These are phyloP conservation scores for Pleomassaria siparia DNA, from an alignment of 2,329 filamentous ascomycete genomes.

Conservation along the genomic window DNA sequence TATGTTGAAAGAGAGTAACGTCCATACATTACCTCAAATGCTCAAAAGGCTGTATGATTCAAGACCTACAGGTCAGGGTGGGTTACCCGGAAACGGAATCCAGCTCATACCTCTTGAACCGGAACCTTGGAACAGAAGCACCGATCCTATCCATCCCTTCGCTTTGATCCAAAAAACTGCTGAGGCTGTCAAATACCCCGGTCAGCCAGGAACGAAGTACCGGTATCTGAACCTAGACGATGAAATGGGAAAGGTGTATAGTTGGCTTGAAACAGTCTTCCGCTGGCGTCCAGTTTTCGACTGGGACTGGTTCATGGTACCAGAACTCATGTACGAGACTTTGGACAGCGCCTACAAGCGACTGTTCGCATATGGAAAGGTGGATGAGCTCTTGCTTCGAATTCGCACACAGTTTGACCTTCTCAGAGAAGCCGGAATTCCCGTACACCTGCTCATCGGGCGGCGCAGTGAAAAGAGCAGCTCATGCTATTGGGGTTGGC, in stretches of 20 bases:
- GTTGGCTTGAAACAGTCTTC: conserved; percentile 24
- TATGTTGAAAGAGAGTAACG: not conserved
- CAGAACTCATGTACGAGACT: conserved; percentile 6
- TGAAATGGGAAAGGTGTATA: conserved; percentile 11
- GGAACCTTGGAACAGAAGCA: conserved; percentile 17
- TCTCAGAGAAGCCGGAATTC: conserved; percentile 18
- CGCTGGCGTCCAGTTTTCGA: conserved; percentile 30
- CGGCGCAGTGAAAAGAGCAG: conserved; percentile 14
- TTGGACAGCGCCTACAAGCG: conserved; percentile 4
- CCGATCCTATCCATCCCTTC: conserved; percentile 21
- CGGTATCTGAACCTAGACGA: not conserved
- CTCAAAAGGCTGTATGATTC: conserved; percentile 8
- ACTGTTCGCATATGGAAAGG: not conserved
- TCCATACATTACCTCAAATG: conserved; percentile 10
- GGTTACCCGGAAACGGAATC: not conserved
- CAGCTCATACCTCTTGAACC: conserved; percentile 8
- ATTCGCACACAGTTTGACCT: conserved; percentile 15
- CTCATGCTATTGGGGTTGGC: conserved; percentile 31
- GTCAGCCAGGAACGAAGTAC: not conserved
- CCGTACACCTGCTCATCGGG: conserved; percentile 26
- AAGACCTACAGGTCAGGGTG: not conserved
- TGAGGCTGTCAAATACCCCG: not conserved
- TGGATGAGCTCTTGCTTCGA: not conserved
- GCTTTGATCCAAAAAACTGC: conserved; percentile 14
- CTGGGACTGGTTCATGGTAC: conserved; percentile 27